These are phyloP conservation scores for Paulownia fortunei DNA, from an alignment of 257 asterid genomes.

Conservation along the genomic window DNA sequence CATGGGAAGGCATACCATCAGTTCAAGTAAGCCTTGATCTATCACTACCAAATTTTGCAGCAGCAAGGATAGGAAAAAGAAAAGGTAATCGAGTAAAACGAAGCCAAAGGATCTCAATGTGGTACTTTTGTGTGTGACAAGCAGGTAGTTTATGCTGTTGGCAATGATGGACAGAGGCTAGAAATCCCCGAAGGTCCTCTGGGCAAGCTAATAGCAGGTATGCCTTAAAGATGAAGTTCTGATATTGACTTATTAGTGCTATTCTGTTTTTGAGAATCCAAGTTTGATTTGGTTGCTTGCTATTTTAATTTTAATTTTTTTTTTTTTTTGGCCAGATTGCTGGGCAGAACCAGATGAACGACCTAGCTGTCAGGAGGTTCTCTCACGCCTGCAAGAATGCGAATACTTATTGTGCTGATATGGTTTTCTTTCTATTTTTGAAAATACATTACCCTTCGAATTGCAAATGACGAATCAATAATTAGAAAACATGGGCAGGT, in stretches of 20 bases:
- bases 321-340: conserved; percentile 62
- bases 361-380: conserved; percentile 76
- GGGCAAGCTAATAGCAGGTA: conserved; percentile 73
- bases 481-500: conserved; percentile 4
- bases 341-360: conserved; percentile 91
- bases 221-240: background rate
- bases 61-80: background rate
- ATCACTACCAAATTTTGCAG: background rate
- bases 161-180: conserved; percentile 74
- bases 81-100: background rate
- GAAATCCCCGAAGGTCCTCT: conserved; percentile 86
- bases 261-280: background rate
- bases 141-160: conserved; percentile 88
- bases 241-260: background rate
- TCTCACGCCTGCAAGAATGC: conserved; percentile 70
- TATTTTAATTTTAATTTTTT: too few species aligned
- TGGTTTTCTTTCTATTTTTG: conserved; percentile 7
- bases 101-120: background rate
- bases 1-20: conserved; percentile 88
- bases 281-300: background rate
- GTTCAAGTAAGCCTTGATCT: conserved; percentile 52
- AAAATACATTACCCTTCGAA: background rate
- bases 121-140: background rate
- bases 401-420: conserved; percentile 47
- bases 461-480: conserved; percentile 10